A percentile compares a stretch with the other conserved stretches of the same genome.
Evolutionary conservation across 345 rosid genomes (phyloP).

Genomic region (Erysimum cheiranthoides): DNA sequence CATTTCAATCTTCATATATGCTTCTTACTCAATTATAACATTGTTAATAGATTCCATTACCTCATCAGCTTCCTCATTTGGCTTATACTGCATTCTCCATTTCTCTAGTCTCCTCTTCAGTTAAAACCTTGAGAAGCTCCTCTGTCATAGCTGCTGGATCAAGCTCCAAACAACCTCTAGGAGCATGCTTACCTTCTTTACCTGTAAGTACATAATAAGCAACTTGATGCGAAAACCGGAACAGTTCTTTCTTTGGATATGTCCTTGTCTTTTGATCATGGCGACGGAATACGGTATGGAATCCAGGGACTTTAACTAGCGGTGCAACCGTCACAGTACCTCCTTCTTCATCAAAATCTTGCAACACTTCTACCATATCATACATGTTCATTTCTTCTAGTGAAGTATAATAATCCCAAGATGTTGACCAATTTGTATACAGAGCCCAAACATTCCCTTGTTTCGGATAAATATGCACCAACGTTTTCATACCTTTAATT

Average conservation of each 20-base stretch:
- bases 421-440: constrained; percentile 64
- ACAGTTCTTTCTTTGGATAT: constrained; percentile 62
- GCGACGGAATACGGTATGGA: constrained; percentile 54
- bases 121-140: constrained; percentile 62
- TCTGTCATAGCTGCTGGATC: constrained; percentile 74
- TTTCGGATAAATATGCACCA: constrained; percentile 1
- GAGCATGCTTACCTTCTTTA: constrained; percentile 59
- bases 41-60: background rate
- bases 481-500: background rate
- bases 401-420: constrained; percentile 57
- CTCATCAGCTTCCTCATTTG: background rate
- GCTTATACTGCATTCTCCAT: constrained; percentile 23
- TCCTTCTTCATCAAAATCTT: constrained; percentile 53
- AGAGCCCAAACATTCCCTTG: constrained; percentile 32
- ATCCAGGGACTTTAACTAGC: constrained; percentile 61
- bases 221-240: constrained; percentile 76
- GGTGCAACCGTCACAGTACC: constrained; percentile 56
- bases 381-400: constrained; percentile 55
- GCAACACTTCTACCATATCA: constrained; percentile 71
- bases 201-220: constrained; percentile 61
- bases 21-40: background rate
- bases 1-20: background rate
- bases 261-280: constrained; percentile 37
- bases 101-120: constrained; percentile 43
- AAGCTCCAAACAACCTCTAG: constrained; percentile 64